Evolutionary conservation across 2,329 filamentous ascomycete genomes (phyloP), one percentile per base, ranked within the genome.

Genomic region (Pseudogymnoascus sp.): DNA sequence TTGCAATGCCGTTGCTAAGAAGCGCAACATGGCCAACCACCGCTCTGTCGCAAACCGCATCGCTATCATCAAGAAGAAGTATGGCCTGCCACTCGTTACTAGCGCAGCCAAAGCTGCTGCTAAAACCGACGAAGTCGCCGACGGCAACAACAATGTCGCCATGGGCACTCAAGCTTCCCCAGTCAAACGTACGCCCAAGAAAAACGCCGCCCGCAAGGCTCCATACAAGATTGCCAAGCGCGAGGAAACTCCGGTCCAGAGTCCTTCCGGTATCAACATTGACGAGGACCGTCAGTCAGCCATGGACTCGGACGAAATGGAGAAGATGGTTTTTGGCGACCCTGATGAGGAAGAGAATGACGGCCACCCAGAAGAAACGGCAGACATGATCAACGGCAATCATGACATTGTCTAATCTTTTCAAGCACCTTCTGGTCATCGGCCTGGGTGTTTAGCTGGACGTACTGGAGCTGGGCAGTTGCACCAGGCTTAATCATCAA

Each of bases 11-110:
- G 67, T 72, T 40, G 71, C 70, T 3, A 38, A 60, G 1, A 60
- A 50, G 2, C 59, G 70, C 2, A 63, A 62, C 4, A 68, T 67
- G 42, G 63, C 38, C 7, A 72, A 71, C 59, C 46, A 23, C 9
- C 64, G 65, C 4, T 72, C 71, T 0, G 68, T 69, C 15, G 31
- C 33, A 21, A 73, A 73, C 64, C 64, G 64, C 9, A 63, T 73
- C 17, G 29, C 53, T 5, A 11, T 4, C 0, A 46, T 73, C 31
- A 71, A 70, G 67, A 72, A 71, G 64, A 69, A 72, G 44, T 72
- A 68, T 11, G 60, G 65, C 26, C 31, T 71, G 35, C 62, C 65
- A 6, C 64, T 71, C 17, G 61, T 37, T 3, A 38, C 60, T 5
- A 62, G 64, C n/a, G 40, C 38, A 23, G 29, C 59, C 35, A 59